Base-by-base conservation (phyloP, 805 yeast species). In the Dipodascus albidus region DNA sequence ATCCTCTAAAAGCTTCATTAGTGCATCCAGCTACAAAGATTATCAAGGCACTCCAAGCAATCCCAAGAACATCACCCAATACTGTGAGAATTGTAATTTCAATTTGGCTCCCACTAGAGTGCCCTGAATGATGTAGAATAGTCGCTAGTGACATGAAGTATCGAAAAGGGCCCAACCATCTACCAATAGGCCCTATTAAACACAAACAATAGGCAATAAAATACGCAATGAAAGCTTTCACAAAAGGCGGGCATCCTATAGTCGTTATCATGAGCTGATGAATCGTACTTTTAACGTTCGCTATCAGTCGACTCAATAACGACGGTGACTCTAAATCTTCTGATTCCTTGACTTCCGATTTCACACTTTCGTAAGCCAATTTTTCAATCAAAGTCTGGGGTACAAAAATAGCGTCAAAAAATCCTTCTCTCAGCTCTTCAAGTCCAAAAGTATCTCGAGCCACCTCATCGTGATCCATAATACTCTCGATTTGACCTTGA, bases 371-470 rank as follows among this genome's bases (percentile, higher is more conserved):
- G n/a, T 38, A 38, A 4, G 44, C 44, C 8, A 38, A 19, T 15
- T 11, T 20, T 50, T 57, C 59, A 3, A 53, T 19, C 23, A 47
- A 19, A 21, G 59, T 57, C 38, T 67, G 68, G 23, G 68, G 69
- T 3, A 68, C 62, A 54, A 67, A 76, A 1, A 69, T 64, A 1
- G 80, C 73, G 58, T 76, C 79, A 55, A 76, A 76, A 59, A 71
- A 76, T 8, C 79, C 79, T 51, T 73, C 73, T 58, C 80, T 65
- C 23, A 73, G 58, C 57, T 76, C 81, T 52, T 73, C 74, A n/a
- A 75, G 52, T 0, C 64, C 70, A 53, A 64, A 71, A 23, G 64
- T 64, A 3, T 67, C 69, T 33, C 73, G 57, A n/a, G 66, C 60
- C 20, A 69, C 68, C 54, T 70, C 60, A 2, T 61, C 57, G 9